Conservation (phyloP, 306 rosid genomes). For the Trichosanthes truncata region DNA sequence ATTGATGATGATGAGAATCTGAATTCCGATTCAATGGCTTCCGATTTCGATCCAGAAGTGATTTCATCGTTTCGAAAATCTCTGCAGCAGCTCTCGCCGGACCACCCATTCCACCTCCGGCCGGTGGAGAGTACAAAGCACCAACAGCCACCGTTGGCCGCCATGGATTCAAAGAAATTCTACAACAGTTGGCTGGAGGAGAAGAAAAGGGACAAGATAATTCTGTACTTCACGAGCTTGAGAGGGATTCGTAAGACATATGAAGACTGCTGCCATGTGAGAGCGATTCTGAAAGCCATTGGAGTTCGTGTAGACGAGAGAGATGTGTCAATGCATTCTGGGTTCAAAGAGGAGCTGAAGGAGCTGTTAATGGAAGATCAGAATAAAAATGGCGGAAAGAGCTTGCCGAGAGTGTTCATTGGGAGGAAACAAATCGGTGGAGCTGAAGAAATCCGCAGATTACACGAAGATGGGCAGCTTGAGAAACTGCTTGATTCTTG, state of each 20-base stretch:
- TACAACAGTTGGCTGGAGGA: slow-evolving; percentile 15
- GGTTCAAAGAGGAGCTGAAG: slow-evolving; percentile 73
- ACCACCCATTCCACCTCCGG: slow-evolving; percentile 15
- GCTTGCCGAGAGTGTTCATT: slow-evolving; percentile 70
- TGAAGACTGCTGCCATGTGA: slow-evolving; percentile 78
- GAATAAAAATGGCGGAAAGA: slow-evolving; percentile 19
- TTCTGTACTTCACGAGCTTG: slow-evolving; percentile 70
- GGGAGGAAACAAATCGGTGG: slow-evolving; percentile 67
- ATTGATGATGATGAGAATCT: not conserved
- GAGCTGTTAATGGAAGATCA: slow-evolving; percentile 34
- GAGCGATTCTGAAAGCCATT: slow-evolving; percentile 47
- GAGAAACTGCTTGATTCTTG: slow-evolving; percentile 58
- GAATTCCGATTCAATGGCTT: slow-evolving; percentile 16
- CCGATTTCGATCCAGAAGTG: slow-evolving; percentile 42
- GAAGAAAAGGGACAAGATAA: slow-evolving; percentile 35
- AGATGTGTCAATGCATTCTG: slow-evolving; percentile 88
- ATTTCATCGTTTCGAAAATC: slow-evolving; percentile 45
- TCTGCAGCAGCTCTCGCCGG: slow-evolving; percentile 24
- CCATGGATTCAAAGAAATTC: slow-evolving; percentile 1
- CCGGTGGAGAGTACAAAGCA: slow-evolving; percentile 1
- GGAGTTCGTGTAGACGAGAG: slow-evolving; percentile 66
- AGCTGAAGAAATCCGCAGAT: slow-evolving; percentile 56
- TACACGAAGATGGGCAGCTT: slow-evolving; percentile 71
- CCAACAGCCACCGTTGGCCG: not conserved
- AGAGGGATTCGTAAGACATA: slow-evolving; percentile 79